Percentiles rank a stretch among this genome's conserved stretches.
phyloP scores from a whole-genome alignment of 2,329 filamentous ascomycete genomes.

The Pseudogymnoascus sp. region DNA sequence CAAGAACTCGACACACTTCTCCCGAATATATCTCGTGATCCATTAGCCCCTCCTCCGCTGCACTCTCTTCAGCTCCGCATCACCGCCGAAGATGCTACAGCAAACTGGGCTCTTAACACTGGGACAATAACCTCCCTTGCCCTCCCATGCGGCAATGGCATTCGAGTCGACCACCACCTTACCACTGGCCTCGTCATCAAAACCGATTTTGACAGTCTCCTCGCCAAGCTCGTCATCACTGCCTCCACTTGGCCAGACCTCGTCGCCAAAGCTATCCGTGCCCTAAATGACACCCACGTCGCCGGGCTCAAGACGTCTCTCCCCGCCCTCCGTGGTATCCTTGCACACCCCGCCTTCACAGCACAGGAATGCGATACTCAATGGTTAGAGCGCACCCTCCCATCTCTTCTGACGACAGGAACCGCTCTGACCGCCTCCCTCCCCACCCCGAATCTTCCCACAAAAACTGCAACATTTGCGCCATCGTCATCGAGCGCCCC shows the following conservation, averaged over 20 bases:
- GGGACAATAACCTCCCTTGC: conserved; percentile 49
- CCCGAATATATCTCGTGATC: conserved; percentile 25
- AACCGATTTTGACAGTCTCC: conserved; percentile 41
- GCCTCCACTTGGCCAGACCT: conserved; percentile 43
- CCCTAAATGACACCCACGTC: conserved; percentile 49
- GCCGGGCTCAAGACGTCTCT: conserved; percentile 52
- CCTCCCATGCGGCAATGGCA: conserved; percentile 50
- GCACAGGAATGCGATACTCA: conserved; percentile 44
- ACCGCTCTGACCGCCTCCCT: conserved; percentile 28
- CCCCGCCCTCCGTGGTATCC: conserved; percentile 45
- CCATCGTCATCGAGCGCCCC: conserved; percentile 33
- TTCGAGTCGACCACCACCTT: conserved; percentile 38
- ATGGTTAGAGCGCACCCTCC: conserved; percentile 49
- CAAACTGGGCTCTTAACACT: conserved; percentile 49
- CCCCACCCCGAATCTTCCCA: conserved; percentile 26
- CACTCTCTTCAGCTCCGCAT: conserved; percentile 39
- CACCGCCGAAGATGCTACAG: conserved; percentile 36
- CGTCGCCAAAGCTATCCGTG: conserved; percentile 46
- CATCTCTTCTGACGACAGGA: conserved; percentile 26
- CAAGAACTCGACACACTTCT: conserved; percentile 27
- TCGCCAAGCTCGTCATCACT: conserved; percentile 40
- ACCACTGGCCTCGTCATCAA: conserved; percentile 35
- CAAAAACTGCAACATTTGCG: conserved; percentile 8
- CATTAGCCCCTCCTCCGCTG: conserved; percentile 25
- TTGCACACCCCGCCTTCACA: conserved; percentile 43